These are phyloP conservation scores for Arxiozyma heterogenica DNA, from an alignment of 1,139 yeast genomes.

Conservation along the genomic window DNA sequence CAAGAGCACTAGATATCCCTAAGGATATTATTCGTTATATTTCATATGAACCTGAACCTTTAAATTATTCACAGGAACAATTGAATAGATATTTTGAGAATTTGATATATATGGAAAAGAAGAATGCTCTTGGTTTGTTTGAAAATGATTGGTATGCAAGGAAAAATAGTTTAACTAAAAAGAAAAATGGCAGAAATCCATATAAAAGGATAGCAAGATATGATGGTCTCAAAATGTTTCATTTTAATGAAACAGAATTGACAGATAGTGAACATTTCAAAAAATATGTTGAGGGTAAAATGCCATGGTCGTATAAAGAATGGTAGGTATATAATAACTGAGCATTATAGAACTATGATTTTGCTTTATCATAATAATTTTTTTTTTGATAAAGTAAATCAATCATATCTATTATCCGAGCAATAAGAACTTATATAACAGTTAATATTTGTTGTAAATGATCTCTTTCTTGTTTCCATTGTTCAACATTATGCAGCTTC, in stretches of 20 bases:
- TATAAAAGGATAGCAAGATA: slow-evolving; percentile 43
- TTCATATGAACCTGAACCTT: slow-evolving; percentile 55
- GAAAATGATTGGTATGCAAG: slow-evolving; percentile 55
- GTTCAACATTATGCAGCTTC: slow-evolving; percentile 44
- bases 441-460: slow-evolving; percentile 26
- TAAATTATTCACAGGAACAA: slow-evolving; percentile 18
- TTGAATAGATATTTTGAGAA: slow-evolving; percentile 33
- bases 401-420: background rate
- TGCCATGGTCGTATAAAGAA: slow-evolving; percentile 25
- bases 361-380: background rate
- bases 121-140: slow-evolving; percentile 50
- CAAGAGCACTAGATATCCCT: slow-evolving; percentile 29
- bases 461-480: slow-evolving; percentile 44
- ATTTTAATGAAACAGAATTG: slow-evolving; percentile 5
- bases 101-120: slow-evolving; percentile 40
- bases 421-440: slow-evolving; percentile 8
- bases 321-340: background rate
- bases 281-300: slow-evolving; percentile 15
- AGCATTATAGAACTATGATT: background rate
- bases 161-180: slow-evolving; percentile 21
- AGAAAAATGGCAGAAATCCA: slow-evolving; percentile 46
- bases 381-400: background rate
- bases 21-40: slow-evolving; percentile 35
- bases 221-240: slow-evolving; percentile 25
- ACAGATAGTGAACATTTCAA: slow-evolving; percentile 18